Conservation (phyloP, 371 early-diverging fungal species). For the Mycotypha africana region DNA sequence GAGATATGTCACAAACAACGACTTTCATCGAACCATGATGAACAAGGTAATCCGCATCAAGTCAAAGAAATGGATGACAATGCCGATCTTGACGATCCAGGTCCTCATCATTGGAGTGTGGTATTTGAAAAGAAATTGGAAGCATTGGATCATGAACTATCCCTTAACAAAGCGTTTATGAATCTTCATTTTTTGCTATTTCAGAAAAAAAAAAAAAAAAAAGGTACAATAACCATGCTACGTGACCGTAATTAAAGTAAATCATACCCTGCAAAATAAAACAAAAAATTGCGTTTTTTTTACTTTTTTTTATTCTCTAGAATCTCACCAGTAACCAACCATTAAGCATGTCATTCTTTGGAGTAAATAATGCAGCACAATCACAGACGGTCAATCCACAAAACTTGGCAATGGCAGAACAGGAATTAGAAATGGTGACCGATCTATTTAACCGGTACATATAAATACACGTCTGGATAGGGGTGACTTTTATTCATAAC, state of each 20-base stretch:
- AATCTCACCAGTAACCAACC: too few species aligned
- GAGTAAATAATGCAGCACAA: slow-evolving; percentile 27
- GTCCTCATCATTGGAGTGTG: too few species aligned
- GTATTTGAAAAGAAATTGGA: slow-evolving; percentile 21
- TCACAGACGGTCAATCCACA: slow-evolving; percentile 62
- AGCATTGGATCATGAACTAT: slow-evolving; percentile 29
- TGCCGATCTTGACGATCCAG: slow-evolving; percentile 6
- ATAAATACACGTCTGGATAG: slow-evolving; percentile 1
- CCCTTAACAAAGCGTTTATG: slow-evolving; percentile 34
- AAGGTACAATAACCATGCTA: too few species aligned
- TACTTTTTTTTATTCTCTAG: too few species aligned
- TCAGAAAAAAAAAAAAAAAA: neutral
- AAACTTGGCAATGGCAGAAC: slow-evolving; percentile 79
- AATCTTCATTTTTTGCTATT: slow-evolving; percentile 23
- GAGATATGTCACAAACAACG: slow-evolving; percentile 11
- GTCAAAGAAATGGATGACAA: too few species aligned
- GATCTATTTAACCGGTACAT: slow-evolving; percentile 75
- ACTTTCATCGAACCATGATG: too few species aligned
- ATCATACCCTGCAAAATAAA: too few species aligned
- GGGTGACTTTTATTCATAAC: too few species aligned
- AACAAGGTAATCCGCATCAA: too few species aligned
- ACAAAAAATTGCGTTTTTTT: too few species aligned
- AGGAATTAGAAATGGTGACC: slow-evolving; percentile 80
- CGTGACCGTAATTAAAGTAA: too few species aligned
- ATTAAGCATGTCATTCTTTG: slow-evolving; percentile 43